Conservation (phyloP, 257 asterid species). For the Gentiana dahurica region DNA sequence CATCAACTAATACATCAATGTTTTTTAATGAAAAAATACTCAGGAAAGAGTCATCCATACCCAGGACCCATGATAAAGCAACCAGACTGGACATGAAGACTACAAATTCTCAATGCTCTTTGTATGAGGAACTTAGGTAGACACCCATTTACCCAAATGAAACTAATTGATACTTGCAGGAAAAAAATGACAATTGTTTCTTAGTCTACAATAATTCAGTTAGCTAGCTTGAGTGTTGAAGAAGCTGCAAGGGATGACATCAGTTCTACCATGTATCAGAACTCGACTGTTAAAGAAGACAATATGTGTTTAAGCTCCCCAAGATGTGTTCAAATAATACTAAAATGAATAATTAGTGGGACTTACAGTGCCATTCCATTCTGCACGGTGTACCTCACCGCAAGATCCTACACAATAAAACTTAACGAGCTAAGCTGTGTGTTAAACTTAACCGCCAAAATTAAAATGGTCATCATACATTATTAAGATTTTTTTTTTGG, state of each 20-base stretch:
- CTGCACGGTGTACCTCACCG: constrained; percentile 95
- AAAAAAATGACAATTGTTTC: neutral
- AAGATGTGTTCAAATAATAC: too few relatives aligned
- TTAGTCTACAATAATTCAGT: too few relatives aligned
- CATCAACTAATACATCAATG: constrained; percentile 14
- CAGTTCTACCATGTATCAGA: too few relatives aligned
- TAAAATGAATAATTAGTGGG: neutral
- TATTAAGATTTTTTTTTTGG: neutral
- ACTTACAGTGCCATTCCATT: constrained; percentile 95
- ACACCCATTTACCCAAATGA: neutral
- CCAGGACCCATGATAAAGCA: neutral
- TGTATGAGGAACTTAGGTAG: neutral
- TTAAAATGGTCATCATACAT: neutral
- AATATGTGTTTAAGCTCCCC: too few relatives aligned
- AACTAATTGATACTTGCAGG: neutral
- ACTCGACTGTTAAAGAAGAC: too few relatives aligned
- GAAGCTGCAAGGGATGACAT: too few relatives aligned
- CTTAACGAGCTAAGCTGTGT: neutral
- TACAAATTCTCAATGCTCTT: too few relatives aligned
- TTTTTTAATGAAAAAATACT: constrained; percentile 1
- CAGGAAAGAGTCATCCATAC: neutral
- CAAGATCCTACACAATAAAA: constrained; percentile 60
- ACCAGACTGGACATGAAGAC: neutral
- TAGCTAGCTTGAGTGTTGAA: too few relatives aligned
- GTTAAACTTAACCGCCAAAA: neutral